Base-by-base conservation (phyloP, 75 land plant species). In the Gnetum montanum region DNA sequence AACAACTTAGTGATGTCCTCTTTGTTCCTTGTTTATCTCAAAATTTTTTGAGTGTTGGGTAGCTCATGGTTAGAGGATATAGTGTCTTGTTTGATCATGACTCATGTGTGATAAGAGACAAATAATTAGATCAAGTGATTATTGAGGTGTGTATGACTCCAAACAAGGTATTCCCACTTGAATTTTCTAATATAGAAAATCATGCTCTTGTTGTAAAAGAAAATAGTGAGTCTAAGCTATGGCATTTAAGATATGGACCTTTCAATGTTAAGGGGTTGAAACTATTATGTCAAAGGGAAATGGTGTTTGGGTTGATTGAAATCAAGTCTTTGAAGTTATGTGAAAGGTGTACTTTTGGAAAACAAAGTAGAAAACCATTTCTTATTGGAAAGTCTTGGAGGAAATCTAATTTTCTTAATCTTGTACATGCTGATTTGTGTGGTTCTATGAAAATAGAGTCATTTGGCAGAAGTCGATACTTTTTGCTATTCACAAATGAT, bases 401-500 rank as follows among this genome's bases (percentile, higher is more conserved):
- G 3, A 46, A 1, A n/a, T 6, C 1, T 36, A 1, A 27, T 20
- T 25, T 46, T 11, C 36, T 57, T n/a, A 23, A 57, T 44, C 16
- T 57, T 6, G 16, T 57, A 6, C 59, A 57, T 16, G 25, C 31
- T 12, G 0, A 59, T 37, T 0, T 44, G 0, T 44, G 49, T 59
- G 49, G 49, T 12, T 49, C 49, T 11, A 43, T 44, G 30, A 3
- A 12, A 27, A 37, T 13, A 6, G 26, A 5, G 12, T 43, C 49
- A 25, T 18, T 59, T 24, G 30, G 31, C 8, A 37, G 8, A 15
- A 45, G 8, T 2, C 15, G n/a, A 0, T 47, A 57, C 19, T 46
- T 65, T 43, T 3, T 67, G 11, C 4, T 28, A 30, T 70, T 70
- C 52, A 61, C 41, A 38, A 61, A 63, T 49, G 61, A 70, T 50